Evolutionary conservation across 140 eudicot genomes (phyloP).

Genomic region (Anethum foeniculum): DNA sequence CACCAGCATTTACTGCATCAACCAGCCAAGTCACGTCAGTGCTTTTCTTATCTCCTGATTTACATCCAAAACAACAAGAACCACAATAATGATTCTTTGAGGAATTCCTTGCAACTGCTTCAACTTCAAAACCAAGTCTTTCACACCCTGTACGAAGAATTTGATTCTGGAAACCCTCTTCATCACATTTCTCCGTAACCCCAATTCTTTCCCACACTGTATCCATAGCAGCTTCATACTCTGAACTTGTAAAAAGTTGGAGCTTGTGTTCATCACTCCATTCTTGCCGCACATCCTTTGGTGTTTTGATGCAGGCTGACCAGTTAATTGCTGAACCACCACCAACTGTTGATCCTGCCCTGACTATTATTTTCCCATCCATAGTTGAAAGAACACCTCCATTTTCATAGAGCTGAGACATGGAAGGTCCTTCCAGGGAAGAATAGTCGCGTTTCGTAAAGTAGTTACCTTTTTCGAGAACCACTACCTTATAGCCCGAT

Average conservation of each 20-base stretch:
- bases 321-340: conserved; percentile 94
- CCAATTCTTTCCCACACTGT: conserved; percentile 61
- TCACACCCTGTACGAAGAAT: conserved; percentile 82
- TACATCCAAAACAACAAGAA: conserved; percentile 76
- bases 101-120: conserved; percentile 56
- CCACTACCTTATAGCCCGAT: conserved; percentile 72
- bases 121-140: conserved; percentile 57
- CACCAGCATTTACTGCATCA: conserved; percentile 73
- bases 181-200: conserved; percentile 49
- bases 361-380: conserved; percentile 55
- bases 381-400: conserved; percentile 64
- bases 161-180: conserved; percentile 83
- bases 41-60: conserved; percentile 70
- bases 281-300: conserved; percentile 40
- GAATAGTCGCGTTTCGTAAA: conserved; percentile 56
- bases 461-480: conserved; percentile 85
- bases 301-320: conserved; percentile 76
- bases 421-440: conserved; percentile 65
- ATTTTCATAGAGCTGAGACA: conserved; percentile 50
- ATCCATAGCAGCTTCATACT: conserved; percentile 50
- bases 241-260: conserved; percentile 29
- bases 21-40: conserved; percentile 92
- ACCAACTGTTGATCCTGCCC: conserved; percentile 82
- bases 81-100: conserved; percentile 74
- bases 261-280: conserved; percentile 54